phyloP scores from a whole-genome alignment of 2,329 filamentous ascomycete genomes.

The Gremmenia infestans region DNA sequence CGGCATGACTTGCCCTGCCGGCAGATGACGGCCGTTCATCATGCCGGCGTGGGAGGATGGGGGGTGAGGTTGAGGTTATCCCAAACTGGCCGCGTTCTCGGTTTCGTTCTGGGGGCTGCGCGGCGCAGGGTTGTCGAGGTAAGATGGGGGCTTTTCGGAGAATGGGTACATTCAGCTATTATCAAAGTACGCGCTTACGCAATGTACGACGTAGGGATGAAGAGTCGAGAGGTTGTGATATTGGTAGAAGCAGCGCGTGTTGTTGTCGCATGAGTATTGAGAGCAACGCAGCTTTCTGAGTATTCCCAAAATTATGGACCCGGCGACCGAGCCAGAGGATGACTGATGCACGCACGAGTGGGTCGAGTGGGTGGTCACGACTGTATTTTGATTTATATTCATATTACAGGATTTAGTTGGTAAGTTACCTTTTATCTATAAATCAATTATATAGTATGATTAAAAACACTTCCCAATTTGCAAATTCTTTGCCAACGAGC shows the following conservation, averaged over 20 bases:
- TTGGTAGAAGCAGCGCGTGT: not conserved
- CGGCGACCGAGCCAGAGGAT: not conserved
- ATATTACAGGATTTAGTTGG: no score
- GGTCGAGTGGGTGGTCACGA: not conserved
- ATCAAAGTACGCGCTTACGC: conserved; percentile 7
- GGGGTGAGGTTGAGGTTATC: conserved; percentile 8
- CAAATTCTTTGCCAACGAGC: not conserved
- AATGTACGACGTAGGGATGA: not conserved
- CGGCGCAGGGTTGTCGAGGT: not conserved
- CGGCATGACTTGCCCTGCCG: conserved; percentile 60
- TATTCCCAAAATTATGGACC: not conserved
- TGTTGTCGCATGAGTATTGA: conserved; percentile 11
- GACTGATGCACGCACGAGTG: not conserved
- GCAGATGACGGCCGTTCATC: conserved; percentile 74
- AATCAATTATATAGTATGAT: no score
- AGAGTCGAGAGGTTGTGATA: not conserved
- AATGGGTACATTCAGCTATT: conserved; percentile 4
- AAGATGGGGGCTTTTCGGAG: not conserved
- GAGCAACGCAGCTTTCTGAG: not conserved
- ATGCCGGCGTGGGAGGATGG: conserved; percentile 57
- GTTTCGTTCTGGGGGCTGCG: conserved; percentile 12
- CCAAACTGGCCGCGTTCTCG: conserved; percentile 21
- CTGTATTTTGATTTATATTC: no score
- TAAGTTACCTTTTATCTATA: no score
- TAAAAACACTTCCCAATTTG: no score